These are phyloP conservation scores for Gracilaria caudata DNA, from an alignment of 23 red algal genomes.

Conservation along the genomic window DNA sequence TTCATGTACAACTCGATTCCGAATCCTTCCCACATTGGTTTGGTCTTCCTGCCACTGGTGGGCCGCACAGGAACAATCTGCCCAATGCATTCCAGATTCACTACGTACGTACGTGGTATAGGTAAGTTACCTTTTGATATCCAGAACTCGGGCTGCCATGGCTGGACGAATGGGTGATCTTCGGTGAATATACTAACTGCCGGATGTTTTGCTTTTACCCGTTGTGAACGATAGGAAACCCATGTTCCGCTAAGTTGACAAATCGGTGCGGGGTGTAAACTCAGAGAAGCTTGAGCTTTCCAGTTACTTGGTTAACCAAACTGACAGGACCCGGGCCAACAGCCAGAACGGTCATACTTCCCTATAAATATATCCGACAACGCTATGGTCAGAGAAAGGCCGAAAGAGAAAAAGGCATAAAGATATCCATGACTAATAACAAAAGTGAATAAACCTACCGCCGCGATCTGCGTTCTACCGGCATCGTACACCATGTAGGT, in stretches of 20 bases:
- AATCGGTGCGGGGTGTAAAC: neutral
- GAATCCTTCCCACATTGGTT: conserved; percentile 69
- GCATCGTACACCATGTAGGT: conserved; percentile 86
- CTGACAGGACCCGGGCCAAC: conserved; percentile 80
- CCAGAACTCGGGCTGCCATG: too few species aligned
- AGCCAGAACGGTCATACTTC: conserved; percentile 83
- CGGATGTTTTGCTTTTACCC: neutral
- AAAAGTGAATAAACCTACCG: conserved; percentile 64
- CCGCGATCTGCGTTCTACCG: conserved; percentile 89
- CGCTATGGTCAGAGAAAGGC: neutral
- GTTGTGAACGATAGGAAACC: neutral
- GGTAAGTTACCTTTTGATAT: too few species aligned
- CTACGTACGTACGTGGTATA: conserved; percentile 60
- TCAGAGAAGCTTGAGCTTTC: conserved; percentile 72
- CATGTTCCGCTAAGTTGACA: neutral
- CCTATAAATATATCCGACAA: conserved; percentile 29
- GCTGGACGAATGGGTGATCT: neutral
- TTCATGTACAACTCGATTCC: conserved; percentile 56
- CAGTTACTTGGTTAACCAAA: conserved; percentile 78
- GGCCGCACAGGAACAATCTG: conserved; percentile 35
- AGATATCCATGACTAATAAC: neutral
- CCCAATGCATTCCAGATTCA: conserved; percentile 52
- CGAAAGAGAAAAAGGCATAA: neutral
- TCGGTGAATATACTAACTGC: neutral
- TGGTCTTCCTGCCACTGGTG: conserved; percentile 45